Base-by-base conservation (phyloP, 1,284 basidiomycete species). In the Cryptococcus sp. region DNA sequence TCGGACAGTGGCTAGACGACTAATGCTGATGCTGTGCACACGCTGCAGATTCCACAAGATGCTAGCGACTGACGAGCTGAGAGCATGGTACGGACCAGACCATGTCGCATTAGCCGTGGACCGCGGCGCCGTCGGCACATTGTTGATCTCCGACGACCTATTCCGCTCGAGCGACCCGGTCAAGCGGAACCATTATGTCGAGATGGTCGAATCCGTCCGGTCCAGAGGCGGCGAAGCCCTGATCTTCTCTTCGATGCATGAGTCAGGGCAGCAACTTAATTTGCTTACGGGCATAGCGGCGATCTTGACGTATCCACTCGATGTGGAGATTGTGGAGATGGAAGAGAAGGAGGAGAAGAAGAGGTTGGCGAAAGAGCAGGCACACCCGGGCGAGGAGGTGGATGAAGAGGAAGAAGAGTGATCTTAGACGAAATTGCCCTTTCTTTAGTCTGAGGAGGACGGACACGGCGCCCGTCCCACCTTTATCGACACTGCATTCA, bases 221-320 rank as follows among this genome's bases (percentile, higher is more conserved):
- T 83, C 86, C 50, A 91, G 90, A 64, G 92, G 93, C 30, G 96
- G 88, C 41, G 93, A 98, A 73, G 93, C 93, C 5, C 82, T 97
- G 47, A 93, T 98, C 65, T 99, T 99, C 78, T 96, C 93, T 7
- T 95, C 91, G 69, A 97, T 99, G 95, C 96, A 99, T 76, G 95
- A 99, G 78, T 92, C 90, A 25, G 96, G 96, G 23, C 91, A 95
- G 82, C 93, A 99, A 78, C 82, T 99, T 27, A 98, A 98, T 76
- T 88, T 94, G 64, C 77, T 99, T 49, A 94, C 93, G 5, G 96
- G 96, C 1, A 88, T 99, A 42, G 95, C 95, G 11, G 95, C 96
- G 1, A 92, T 99, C 57, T 80, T 99, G 57, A 97, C 92, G 1
- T 99, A 93, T 77, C 96, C 96, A 1, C 81, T 99, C 25, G 96